phyloP scores from a whole-genome alignment of 441 rosid species.

The Heliophila coronopifolia region DNA sequence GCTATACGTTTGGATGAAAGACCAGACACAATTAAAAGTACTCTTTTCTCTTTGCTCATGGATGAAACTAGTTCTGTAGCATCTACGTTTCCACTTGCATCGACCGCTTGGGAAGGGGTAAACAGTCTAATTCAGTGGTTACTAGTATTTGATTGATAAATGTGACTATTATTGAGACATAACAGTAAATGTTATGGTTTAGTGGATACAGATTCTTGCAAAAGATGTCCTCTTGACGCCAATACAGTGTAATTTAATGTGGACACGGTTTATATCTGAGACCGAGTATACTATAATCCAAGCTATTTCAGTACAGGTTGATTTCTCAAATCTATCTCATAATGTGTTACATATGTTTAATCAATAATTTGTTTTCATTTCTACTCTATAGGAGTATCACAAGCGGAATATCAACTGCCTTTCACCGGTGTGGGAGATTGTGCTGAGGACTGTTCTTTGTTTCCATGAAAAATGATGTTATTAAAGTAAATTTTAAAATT shows the following conservation, averaged over 20 bases:
- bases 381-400: slow-evolving; percentile 61
- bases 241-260: slow-evolving; percentile 62
- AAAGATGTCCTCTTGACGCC: slow-evolving; percentile 57
- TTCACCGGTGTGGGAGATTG: slow-evolving; percentile 84
- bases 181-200: not conserved
- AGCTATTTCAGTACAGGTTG: slow-evolving; percentile 84
- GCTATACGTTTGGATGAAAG: slow-evolving; percentile 69
- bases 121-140: not conserved
- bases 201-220: slow-evolving; percentile 45
- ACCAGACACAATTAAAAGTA: slow-evolving; percentile 52
- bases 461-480: slow-evolving; percentile 74
- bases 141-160: not conserved
- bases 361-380: slow-evolving; percentile 9
- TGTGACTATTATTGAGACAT: not conserved
- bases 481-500: slow-evolving; percentile 65
- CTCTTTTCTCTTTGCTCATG: slow-evolving; percentile 49
- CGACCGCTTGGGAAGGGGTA: slow-evolving; percentile 81
- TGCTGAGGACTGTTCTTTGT: slow-evolving; percentile 68
- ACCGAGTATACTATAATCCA: slow-evolving; percentile 66
- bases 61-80: slow-evolving; percentile 40
- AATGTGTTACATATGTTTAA: not conserved
- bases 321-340: slow-evolving; percentile 3
- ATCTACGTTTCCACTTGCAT: slow-evolving; percentile 56
- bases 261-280: slow-evolving; percentile 77
- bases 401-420: slow-evolving; percentile 62